phyloP scores from a whole-genome alignment of 2,329 filamentous ascomycete species.

The Orbilia oligospora region DNA sequence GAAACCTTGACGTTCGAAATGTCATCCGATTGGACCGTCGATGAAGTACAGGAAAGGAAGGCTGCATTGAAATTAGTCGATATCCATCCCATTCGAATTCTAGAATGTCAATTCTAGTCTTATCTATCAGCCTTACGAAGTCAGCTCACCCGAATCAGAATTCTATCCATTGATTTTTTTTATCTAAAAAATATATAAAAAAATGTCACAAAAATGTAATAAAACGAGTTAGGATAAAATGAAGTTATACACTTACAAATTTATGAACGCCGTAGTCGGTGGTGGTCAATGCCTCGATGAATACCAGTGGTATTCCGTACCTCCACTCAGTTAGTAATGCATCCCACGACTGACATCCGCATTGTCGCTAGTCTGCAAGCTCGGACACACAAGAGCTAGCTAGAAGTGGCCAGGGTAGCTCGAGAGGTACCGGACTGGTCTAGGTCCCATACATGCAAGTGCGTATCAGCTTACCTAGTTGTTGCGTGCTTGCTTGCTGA shows the following conservation, averaged over 20 bases:
- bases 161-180: no score
- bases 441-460: no score
- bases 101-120: constrained; percentile 24
- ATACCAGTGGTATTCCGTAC: no score
- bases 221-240: no score
- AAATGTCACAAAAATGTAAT: no score
- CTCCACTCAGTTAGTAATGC: background rate
- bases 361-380: constrained; percentile 32
- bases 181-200: no score
- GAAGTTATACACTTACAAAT: no score
- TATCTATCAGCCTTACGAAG: background rate
- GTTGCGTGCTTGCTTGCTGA: constrained; percentile 49
- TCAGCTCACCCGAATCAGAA: no score
- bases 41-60: constrained; percentile 20
- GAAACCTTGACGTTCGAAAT: constrained; percentile 10
- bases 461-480: constrained; percentile 13
- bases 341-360: constrained; percentile 14
- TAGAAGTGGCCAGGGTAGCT: background rate
- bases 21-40: constrained; percentile 20
- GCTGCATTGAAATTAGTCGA: constrained; percentile 32
- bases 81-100: constrained; percentile 37
- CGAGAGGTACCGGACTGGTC: background rate
- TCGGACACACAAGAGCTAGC: constrained; percentile 3
- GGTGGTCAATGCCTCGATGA: constrained; percentile 18
- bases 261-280: background rate